These are phyloP conservation scores for Arachis monticola DNA, from an alignment of 331 rosid species.

Conservation along the genomic window DNA sequence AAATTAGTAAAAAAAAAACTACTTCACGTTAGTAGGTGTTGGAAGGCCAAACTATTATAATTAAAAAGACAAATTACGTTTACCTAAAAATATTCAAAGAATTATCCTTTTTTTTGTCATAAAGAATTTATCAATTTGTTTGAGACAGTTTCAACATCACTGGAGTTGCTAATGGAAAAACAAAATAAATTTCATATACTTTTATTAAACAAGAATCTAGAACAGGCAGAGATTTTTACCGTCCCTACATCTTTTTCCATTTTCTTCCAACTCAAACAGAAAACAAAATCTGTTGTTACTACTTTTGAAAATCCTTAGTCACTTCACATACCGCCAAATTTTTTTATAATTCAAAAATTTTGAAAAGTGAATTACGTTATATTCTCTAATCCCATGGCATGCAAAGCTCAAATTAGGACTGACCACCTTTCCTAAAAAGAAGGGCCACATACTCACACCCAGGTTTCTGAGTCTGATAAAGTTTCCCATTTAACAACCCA, in stretches of 20 bases:
- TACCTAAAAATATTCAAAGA: too few relatives aligned
- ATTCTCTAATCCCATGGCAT: conserved; percentile 19
- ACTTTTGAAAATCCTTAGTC: conserved; percentile 12
- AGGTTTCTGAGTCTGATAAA: conserved; percentile 46
- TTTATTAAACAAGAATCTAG: background rate
- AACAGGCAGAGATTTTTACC: background rate
- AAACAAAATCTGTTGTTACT: background rate
- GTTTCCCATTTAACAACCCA: conserved; percentile 29
- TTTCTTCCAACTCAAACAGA: conserved; percentile 4
- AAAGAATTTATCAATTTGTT: too few relatives aligned
- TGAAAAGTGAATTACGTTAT: background rate
- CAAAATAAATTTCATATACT: background rate
- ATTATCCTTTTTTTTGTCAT: too few relatives aligned
- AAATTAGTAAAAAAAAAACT: too few relatives aligned
- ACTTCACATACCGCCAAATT: conserved; percentile 11
- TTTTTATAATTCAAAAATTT: background rate
- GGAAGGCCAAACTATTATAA: too few relatives aligned
- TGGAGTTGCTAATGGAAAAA: too few relatives aligned
- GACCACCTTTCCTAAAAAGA: conserved; percentile 44
- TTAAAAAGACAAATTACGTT: too few relatives aligned
- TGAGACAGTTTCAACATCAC: too few relatives aligned
- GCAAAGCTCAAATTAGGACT: background rate
- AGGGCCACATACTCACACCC: conserved; percentile 43
- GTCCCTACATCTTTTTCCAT: background rate
- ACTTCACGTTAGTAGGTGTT: too few relatives aligned